Evolutionary conservation across 495 filamentous ascomycete genomes (phyloP), one percentile per base, ranked within the genome.

Genomic region (Oidiodendron maius): DNA sequence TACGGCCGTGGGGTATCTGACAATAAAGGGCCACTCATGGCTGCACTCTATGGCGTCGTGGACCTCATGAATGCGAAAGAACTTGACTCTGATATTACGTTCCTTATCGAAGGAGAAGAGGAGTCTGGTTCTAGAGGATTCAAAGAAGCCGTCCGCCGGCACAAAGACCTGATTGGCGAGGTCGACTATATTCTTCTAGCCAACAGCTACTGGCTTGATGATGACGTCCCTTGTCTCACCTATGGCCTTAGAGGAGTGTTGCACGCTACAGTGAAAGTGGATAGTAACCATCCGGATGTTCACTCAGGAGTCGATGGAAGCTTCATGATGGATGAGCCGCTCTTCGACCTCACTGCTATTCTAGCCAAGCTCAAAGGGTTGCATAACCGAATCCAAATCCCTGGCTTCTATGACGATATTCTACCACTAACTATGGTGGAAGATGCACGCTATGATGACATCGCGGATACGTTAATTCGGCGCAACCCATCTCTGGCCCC

Each of bases 201-300:
- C 0, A 97, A 97, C 66, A 96, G 90, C 65, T 97, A 98, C 68
- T 98, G 93, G 93, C 75, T 98, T 2, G 89, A 96, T 61, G 93
- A 98, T 61, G 86, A 89, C 49, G 86, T 91, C 5, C 93, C 93
- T 1, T 97, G 93, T 63, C 68, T 98, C 26, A 98, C 94, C 1
- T 98, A 98, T 54, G 93, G 93, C 6, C 72, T 96, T 2, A 77
- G 93, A 40, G 93, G 93, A n/a, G 90, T 97, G 21, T 83, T 98
- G 13, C 91, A 96, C 61, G 91, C 90, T 8, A 96, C 88, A 12
- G 71, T 98, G 18, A 81, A 87, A 39, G 77, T 97, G 23, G 82
- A 88, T 51, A 95, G 89, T 39, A 78, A 81, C 38, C 84, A 85
- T 50, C 88, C 90, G 1, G 93, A 98, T 68, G 75, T 96, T 0